Percentiles rank a stretch among this genome's conserved stretches.
Conservation (phyloP, 768 basidiomycete species). For the Amanita muscaria region DNA sequence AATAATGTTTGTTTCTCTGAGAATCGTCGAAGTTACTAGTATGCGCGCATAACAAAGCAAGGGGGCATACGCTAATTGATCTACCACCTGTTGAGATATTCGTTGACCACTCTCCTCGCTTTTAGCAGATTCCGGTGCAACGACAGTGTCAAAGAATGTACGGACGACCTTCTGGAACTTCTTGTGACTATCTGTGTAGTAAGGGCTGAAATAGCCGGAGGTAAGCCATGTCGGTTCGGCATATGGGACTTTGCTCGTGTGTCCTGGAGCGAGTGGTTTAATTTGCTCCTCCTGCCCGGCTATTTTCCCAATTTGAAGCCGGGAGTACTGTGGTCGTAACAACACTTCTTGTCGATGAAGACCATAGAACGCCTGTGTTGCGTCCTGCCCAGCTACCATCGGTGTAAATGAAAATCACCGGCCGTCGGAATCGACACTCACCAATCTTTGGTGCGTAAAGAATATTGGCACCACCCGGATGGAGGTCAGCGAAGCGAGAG, state of each 20-base stretch:
- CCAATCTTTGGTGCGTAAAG: conserved; percentile 59
- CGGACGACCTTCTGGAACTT: conserved; percentile 71
- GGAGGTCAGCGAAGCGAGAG: conserved; percentile 71
- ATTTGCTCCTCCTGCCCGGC: conserved; percentile 49
- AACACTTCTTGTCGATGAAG: conserved; percentile 81
- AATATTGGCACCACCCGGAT: conserved; percentile 79
- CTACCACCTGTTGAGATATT: conserved; percentile 76
- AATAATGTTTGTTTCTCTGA: conserved; percentile 66
- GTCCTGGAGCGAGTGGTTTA: conserved; percentile 46
- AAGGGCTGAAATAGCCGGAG: conserved; percentile 61
- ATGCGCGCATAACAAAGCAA: not conserved
- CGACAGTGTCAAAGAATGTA: conserved; percentile 66
- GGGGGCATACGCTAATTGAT: conserved; percentile 63
- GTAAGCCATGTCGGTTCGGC: conserved; percentile 80
- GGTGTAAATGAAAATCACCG: not conserved
- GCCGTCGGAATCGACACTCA: conserved; percentile 16
- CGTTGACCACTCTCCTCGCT: conserved; percentile 86
- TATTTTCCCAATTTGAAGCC: conserved; percentile 59
- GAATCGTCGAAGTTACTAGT: not conserved
- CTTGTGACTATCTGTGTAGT: conserved; percentile 68
- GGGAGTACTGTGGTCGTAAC: conserved; percentile 59
- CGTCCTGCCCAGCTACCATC: conserved; percentile 57
- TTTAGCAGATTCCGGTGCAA: conserved; percentile 62
- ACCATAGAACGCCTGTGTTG: conserved; percentile 76
- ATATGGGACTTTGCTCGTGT: conserved; percentile 72